phyloP scores from a whole-genome alignment of 1,139 yeast species.

The Debaryomyces sp. region DNA sequence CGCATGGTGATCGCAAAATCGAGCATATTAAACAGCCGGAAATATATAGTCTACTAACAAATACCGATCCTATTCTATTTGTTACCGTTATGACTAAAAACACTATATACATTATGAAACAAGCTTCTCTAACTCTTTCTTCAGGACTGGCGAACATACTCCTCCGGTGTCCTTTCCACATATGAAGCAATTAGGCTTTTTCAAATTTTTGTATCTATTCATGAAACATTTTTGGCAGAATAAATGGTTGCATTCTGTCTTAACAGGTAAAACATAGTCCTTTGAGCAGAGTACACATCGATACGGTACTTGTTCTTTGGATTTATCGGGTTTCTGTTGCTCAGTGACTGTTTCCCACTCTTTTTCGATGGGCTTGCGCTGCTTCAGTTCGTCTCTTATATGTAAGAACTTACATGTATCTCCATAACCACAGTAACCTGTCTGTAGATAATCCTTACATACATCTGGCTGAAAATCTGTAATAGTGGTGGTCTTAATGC shows the following conservation, averaged over 20 bases:
- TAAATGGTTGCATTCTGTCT: slow-evolving; percentile 65
- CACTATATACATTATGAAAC: slow-evolving; percentile 4
- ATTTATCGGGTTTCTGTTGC: slow-evolving; percentile 5
- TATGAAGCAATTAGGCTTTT: slow-evolving; percentile 50
- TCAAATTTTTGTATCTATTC: slow-evolving; percentile 45
- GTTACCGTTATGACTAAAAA: not conserved
- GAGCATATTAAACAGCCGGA: not conserved
- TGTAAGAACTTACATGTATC: slow-evolving; percentile 97
- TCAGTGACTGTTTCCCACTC: slow-evolving; percentile 65
- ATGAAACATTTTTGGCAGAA: slow-evolving; percentile 70
- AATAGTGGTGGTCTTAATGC: slow-evolving; percentile 70
- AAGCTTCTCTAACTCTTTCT: slow-evolving; percentile 17
- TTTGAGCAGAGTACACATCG: slow-evolving; percentile 65
- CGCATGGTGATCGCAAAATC: slow-evolving; percentile 1
- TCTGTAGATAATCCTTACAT: slow-evolving; percentile 88
- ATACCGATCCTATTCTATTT: not conserved
- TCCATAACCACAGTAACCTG: slow-evolving; percentile 97
- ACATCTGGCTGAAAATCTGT: slow-evolving; percentile 93
- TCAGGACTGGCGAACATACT: slow-evolving; percentile 30
- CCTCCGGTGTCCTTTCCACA: slow-evolving; percentile 66
- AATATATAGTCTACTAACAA: not conserved
- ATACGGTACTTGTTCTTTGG: slow-evolving; percentile 49
- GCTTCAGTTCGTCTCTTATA: slow-evolving; percentile 81
- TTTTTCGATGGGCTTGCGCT: slow-evolving; percentile 65
- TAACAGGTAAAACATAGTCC: slow-evolving; percentile 60